Evolutionary conservation across 1,139 yeast genomes (phyloP), one percentile per base, ranked within the genome.

Genomic region (Pichia sp.): DNA sequence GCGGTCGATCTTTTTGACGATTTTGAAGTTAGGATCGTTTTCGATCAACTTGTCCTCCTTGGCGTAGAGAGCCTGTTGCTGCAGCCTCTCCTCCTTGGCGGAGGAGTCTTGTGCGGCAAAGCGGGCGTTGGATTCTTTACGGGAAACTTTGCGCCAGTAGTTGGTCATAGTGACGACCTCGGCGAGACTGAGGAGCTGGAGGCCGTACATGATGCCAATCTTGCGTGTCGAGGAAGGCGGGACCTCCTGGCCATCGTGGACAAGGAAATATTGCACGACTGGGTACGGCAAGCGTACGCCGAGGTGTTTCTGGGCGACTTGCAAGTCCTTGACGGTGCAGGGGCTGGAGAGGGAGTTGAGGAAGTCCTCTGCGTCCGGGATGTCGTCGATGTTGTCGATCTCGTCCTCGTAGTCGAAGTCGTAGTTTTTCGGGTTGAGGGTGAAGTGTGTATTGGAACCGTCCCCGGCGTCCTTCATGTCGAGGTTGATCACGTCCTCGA

Each of bases 221-320:
- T 78, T 74, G 22, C 82, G 81, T 21, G 80, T 75, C 54, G 73
- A 63, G 18, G 73, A 68, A 18, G 74, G 76, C 62, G 79, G 57
- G 64, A 76, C 68, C 63, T 76, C 72, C 66, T 85, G 93, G 18
- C 93, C 93, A 60, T 85, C 91, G 50, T 87, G 87, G 40, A 82
- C 67, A 53, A 79, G 73, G 58, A 77, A 73, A 45, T 84, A 83
- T 26, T 84, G 84, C 37, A 76, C 62, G 9, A 85, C 81, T 48
- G 86, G 77, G 6, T 76, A 69, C 1, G 93, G 93, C 41, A 85
- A 72, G 52, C 66, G 69, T 28, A 82, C 69, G 36, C 73, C 75
- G 61, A 85, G 70, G 64, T 84, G 90, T 59, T 76, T 77, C 64
- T 85, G 89, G 30, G 85, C 85, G 59, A 80, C 84, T 31, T 68